Evolutionary conservation across 805 yeast genomes (phyloP).

Genomic region (Pichia ethanolica): DNA sequence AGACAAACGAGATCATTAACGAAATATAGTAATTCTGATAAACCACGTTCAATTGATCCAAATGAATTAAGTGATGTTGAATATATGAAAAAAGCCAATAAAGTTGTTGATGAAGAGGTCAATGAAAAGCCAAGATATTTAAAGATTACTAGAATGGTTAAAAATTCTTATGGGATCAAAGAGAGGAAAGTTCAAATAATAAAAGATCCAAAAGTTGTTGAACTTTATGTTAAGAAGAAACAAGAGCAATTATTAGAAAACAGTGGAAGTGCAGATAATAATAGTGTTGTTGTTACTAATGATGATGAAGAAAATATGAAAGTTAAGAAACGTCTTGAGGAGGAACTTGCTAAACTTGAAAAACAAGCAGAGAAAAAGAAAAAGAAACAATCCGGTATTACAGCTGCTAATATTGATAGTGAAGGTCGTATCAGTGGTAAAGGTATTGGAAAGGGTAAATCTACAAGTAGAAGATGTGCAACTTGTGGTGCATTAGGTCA

Average conservation of each 20-base stretch:
- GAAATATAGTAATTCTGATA: conserved; percentile 20
- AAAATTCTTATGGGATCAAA: conserved; percentile 78
- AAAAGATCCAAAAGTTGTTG: conserved; percentile 79
- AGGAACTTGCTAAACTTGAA: conserved; percentile 74
- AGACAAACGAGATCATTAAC: conserved; percentile 62
- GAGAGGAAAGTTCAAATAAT: conserved; percentile 75
- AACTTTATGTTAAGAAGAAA: conserved; percentile 65
- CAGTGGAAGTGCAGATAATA: conserved; percentile 62
- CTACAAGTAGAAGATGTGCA: conserved; percentile 78
- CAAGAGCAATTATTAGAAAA: conserved; percentile 28
- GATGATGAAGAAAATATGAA: conserved; percentile 79
- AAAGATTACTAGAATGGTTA: conserved; percentile 67
- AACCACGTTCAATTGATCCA: conserved; percentile 20
- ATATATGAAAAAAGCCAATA: conserved; percentile 30
- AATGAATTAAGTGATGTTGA: conserved; percentile 26
- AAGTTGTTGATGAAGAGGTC: conserved; percentile 25
- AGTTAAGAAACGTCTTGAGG: conserved; percentile 68
- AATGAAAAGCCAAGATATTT: conserved; percentile 31
- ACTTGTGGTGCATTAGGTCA: conserved; percentile 96
- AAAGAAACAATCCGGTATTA: conserved; percentile 25
- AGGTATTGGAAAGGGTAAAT: conserved; percentile 65
- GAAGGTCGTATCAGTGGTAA: conserved; percentile 46
- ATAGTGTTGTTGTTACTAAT: conserved; percentile 55
- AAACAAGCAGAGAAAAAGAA: conserved; percentile 55
- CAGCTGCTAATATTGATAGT: conserved; percentile 29